These are phyloP conservation scores for Nakazawaea sp. DNA, from an alignment of 805 yeast species.

Conservation along the genomic window DNA sequence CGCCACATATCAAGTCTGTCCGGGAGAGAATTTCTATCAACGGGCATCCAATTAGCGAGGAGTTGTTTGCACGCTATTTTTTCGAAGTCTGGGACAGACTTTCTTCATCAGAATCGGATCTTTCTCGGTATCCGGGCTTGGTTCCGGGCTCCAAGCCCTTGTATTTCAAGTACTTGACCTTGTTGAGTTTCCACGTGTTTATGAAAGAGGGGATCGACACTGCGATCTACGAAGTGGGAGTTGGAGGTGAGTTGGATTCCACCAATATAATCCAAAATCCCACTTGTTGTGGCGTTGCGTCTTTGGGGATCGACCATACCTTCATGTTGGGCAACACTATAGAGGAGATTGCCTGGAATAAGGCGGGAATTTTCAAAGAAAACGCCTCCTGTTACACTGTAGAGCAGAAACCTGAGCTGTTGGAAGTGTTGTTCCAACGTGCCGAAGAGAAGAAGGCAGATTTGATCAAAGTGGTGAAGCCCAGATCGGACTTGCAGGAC, in stretches of 20 bases:
- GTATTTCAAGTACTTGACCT: constrained; percentile 85
- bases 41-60: constrained; percentile 79
- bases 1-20: constrained; percentile 92
- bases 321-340: constrained; percentile 81
- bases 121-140: constrained; percentile 63
- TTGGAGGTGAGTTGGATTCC: constrained; percentile 97
- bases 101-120: constrained; percentile 49
- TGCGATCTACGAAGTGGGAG: constrained; percentile 96
- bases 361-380: constrained; percentile 83
- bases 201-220: constrained; percentile 84
- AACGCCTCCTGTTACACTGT: constrained; percentile 65
- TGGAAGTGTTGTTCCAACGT: constrained; percentile 51
- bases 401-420: constrained; percentile 45
- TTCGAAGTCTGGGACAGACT: constrained; percentile 91
- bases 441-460: constrained; percentile 56
- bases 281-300: constrained; percentile 75
- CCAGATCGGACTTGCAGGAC: constrained; percentile 30
- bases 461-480: constrained; percentile 44
- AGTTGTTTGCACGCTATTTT: constrained; percentile 78
- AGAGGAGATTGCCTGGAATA: constrained; percentile 91
- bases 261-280: constrained; percentile 82
- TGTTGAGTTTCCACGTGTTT: constrained; percentile 87
- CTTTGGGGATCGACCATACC: constrained; percentile 90
- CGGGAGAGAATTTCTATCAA: constrained; percentile 86
- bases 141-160: constrained; percentile 74